Evolutionary conservation across 2,329 filamentous ascomycete genomes (phyloP), one percentile per base, ranked within the genome.

Genomic region (Penicillium sp.): DNA sequence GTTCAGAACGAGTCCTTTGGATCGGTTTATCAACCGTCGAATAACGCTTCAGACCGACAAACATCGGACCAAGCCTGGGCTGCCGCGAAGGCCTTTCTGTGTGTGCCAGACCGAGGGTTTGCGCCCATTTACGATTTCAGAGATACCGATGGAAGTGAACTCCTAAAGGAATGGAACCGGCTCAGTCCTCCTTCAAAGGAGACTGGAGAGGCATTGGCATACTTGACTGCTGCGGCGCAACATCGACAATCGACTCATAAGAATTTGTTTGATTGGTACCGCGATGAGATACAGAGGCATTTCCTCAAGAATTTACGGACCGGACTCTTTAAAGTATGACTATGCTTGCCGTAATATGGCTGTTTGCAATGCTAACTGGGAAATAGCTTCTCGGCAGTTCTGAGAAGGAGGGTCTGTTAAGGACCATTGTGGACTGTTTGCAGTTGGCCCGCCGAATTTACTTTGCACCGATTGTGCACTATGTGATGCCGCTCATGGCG

Each of bases 201-300:
- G 29, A 67, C 68, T 13, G 59, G 59, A 8, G 71, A 73, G 47
- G 71, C 75, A 6, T 55, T 79, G 21, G 58, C 53, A 6, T 75
- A 74, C 62, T 50, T 79, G 16, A 55, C 64, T 3, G 52, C 53
- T 33, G 46, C 53, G 7, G 49, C 43, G 24, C 54, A 58, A 31
- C 54, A 53, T 22, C 31, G 29, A 4, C 53, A 42, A 13, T 24
- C 22, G 13, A 62, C 64, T 29, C 64, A 68, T 42, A 64, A 68
- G 54, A 70, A 71, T 55, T 57, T 80, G 27, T 57, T 76, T 39
- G 65, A 71, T 39, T 79, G 77, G 78, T 79, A 79, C 64, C 70
- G 70, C n/a, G 68, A 72, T 58, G 76, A 79, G 60, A 72, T 76
- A 13, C 67, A 74, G 44, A 68, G 74, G 53, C 78, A 79, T 65